A percentile compares a stretch with the other conserved stretches of the same genome.
Evolutionary conservation across 768 basidiomycete species (phyloP).

Genomic region (Kwoniella sp.): DNA sequence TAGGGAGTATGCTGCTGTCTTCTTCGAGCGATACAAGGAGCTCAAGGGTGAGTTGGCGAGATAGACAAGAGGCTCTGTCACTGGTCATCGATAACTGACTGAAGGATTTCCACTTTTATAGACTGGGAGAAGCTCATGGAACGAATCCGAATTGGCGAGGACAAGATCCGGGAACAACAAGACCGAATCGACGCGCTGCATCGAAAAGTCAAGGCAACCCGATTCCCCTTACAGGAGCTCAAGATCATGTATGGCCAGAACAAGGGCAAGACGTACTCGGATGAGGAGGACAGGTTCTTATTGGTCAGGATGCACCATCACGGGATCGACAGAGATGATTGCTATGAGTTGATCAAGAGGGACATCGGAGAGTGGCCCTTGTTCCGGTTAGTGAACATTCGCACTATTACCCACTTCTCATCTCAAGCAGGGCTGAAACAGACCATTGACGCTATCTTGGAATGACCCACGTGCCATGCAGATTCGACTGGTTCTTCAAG

Average conservation of each 20-base stretch:
- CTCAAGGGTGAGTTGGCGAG: slow-evolving; percentile 64
- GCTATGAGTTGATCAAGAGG: slow-evolving; percentile 91
- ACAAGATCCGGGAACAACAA: slow-evolving; percentile 76
- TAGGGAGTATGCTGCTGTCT: slow-evolving; percentile 73
- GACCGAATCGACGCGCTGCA: slow-evolving; percentile 71
- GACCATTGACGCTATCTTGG: slow-evolving; percentile 1
- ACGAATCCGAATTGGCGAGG: slow-evolving; percentile 86
- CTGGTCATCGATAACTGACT: background rate
- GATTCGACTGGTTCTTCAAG: slow-evolving; percentile 98
- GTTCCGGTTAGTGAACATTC: slow-evolving; percentile 69
- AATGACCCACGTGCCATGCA: slow-evolving; percentile 14
- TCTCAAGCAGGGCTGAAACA: too few species aligned
- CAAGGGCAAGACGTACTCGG: slow-evolving; percentile 93
- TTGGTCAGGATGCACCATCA: slow-evolving; percentile 86
- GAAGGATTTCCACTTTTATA: slow-evolving; percentile 35
- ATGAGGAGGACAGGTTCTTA: slow-evolving; percentile 95
- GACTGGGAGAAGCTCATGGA: slow-evolving; percentile 78
- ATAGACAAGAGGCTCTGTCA: background rate
- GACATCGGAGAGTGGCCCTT: slow-evolving; percentile 96
- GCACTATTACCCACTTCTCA: too few species aligned
- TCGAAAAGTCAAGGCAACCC: slow-evolving; percentile 77
- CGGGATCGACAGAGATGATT: slow-evolving; percentile 77
- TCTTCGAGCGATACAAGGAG: slow-evolving; percentile 86
- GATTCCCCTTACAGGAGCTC: slow-evolving; percentile 94
- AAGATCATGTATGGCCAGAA: slow-evolving; percentile 89